phyloP scores from a whole-genome alignment of 2,329 filamentous ascomycete species.

The Waltergamsia citrina region DNA sequence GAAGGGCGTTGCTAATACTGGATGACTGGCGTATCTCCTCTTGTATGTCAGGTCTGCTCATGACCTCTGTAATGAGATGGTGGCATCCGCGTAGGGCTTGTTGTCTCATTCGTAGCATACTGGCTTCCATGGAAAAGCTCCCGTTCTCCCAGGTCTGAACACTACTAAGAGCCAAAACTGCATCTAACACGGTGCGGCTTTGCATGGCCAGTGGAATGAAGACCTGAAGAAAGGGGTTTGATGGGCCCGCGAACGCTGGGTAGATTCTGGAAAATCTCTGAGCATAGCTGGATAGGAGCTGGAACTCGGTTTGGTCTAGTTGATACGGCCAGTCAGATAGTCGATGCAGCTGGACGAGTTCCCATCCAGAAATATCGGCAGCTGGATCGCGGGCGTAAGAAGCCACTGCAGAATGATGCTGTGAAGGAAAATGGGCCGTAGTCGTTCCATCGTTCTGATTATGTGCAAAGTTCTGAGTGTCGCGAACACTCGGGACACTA shows the following conservation, averaged over 20 bases:
- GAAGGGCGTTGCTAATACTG: background rate
- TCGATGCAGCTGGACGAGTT: background rate
- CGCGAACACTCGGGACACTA: no score
- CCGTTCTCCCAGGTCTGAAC: constrained; percentile 10
- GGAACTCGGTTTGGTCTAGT: constrained; percentile 6
- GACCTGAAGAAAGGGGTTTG: constrained; percentile 9
- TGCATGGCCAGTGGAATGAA: constrained; percentile 9
- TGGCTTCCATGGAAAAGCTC: constrained; percentile 4
- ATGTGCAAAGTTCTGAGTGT: no score
- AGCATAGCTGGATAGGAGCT: constrained; percentile 9
- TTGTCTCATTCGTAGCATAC: constrained; percentile 8
- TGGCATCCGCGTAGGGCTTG: constrained; percentile 7
- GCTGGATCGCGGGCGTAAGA: background rate
- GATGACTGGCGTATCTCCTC: background rate
- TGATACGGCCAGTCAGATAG: constrained; percentile 9
- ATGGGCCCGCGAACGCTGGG: constrained; percentile 8
- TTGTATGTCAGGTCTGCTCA: background rate
- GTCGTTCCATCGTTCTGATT: no score
- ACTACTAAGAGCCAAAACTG: constrained; percentile 7
- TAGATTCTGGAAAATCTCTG: constrained; percentile 10
- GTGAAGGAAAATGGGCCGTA: no score
- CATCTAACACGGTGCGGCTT: constrained; percentile 9
- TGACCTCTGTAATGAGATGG: constrained; percentile 1
- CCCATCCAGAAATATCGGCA: background rate
- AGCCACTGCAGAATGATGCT: background rate